Evolutionary conservation across 306 rosid species (phyloP).

Genomic region (Herpetospermum pedunculosum): DNA sequence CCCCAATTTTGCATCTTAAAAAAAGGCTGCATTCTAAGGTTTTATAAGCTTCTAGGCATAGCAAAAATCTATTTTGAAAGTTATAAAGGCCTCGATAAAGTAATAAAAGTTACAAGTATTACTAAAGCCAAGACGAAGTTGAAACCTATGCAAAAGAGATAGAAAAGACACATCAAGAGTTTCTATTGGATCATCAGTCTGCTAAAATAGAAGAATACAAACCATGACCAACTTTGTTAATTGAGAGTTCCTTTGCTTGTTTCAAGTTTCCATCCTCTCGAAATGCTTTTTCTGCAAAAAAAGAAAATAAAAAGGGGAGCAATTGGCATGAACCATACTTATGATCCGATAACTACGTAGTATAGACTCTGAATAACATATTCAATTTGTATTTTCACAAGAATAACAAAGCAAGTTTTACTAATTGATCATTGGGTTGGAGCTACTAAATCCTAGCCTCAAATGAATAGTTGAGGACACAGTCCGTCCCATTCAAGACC

Average conservation of each 20-base stretch:
- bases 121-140: background rate
- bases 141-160: background rate
- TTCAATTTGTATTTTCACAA: background rate
- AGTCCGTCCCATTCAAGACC: background rate
- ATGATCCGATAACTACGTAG: background rate
- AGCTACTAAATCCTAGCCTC: background rate
- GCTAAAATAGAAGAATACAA: background rate
- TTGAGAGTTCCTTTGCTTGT: slow-evolving; percentile 74
- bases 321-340: slow-evolving; percentile 9
- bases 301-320: background rate
- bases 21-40: background rate
- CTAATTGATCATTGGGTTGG: background rate
- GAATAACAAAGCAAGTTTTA: background rate
- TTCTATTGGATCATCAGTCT: background rate
- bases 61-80: background rate
- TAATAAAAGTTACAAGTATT: background rate
- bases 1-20: background rate
- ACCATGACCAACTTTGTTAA: slow-evolving; percentile 97
- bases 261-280: slow-evolving; percentile 67
- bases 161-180: background rate
- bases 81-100: background rate
- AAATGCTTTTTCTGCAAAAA: slow-evolving; percentile 77
- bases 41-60: background rate
- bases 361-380: background rate
- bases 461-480: background rate